phyloP scores from a whole-genome alignment of 2,329 filamentous ascomycete genomes.

The Leptographium radiaticola region DNA sequence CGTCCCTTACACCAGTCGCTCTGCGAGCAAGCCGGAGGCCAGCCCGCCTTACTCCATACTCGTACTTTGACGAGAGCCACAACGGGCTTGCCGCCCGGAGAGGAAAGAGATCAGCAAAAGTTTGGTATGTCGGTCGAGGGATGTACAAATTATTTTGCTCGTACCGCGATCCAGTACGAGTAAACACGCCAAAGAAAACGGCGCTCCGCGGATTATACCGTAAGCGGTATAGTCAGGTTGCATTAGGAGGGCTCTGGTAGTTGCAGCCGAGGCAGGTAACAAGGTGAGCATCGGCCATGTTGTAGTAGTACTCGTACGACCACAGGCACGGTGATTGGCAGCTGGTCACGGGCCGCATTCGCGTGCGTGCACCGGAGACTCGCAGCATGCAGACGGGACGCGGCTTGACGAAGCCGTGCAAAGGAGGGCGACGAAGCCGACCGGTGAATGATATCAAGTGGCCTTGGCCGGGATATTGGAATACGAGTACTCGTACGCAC shows the following conservation, averaged over 20 bases:
- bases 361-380: background rate
- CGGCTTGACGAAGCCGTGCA: background rate
- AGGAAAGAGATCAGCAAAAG: no score
- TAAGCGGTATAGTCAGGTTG: conserved; percentile 26
- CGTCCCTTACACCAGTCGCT: no score
- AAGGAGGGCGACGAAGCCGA: background rate
- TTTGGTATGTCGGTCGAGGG: no score
- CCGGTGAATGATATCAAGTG: no score
- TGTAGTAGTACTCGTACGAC: background rate
- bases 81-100: no score
- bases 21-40: no score
- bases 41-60: no score
- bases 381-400: no score
- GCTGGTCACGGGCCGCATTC: background rate
- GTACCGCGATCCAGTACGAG: background rate
- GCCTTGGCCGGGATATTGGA: no score
- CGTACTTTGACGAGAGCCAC: no score
- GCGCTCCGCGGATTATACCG: conserved; percentile 27
- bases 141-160: no score
- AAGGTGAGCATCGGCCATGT: background rate
- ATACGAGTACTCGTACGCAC: no score
- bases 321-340: background rate
- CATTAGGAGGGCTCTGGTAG: conserved; percentile 25
- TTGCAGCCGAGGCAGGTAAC: conserved; percentile 18
- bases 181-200: conserved; percentile 15